These are phyloP conservation scores for Pilasporangium apinafurcum DNA, from an alignment of 352 stramenopile species.

Conservation along the genomic window DNA sequence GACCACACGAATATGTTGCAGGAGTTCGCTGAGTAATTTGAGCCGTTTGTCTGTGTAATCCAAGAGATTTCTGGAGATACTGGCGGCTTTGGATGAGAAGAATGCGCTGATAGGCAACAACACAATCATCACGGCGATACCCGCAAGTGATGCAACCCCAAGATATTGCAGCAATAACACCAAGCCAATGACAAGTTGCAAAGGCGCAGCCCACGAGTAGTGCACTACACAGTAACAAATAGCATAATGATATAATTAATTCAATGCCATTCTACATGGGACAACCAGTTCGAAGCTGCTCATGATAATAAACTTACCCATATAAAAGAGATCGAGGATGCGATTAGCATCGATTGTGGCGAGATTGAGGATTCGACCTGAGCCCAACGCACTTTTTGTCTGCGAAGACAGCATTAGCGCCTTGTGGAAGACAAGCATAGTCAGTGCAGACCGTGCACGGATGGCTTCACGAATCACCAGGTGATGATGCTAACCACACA, in stretches of 20 bases:
- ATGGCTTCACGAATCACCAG: slow-evolving; percentile 60
- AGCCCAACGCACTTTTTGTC: slow-evolving; percentile 41
- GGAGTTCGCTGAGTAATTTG: slow-evolving; percentile 52
- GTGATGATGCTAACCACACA: slow-evolving; percentile 30
- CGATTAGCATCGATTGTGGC: slow-evolving; percentile 90
- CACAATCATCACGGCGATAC: slow-evolving; percentile 50
- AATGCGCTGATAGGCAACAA: slow-evolving; percentile 31
- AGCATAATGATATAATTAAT: background rate
- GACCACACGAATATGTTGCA: slow-evolving; percentile 59
- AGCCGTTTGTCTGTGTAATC: slow-evolving; percentile 43
- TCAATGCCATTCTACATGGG: background rate
- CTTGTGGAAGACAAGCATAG: slow-evolving; percentile 63
- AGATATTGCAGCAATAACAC: slow-evolving; percentile 47
- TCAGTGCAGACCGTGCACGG: slow-evolving; percentile 52
- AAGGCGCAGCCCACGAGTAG: slow-evolving; percentile 50
- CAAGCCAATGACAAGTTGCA: slow-evolving; percentile 52
- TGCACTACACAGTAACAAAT: slow-evolving; percentile 25
- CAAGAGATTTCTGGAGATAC: slow-evolving; percentile 31
- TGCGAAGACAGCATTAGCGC: slow-evolving; percentile 47
- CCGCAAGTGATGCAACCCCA: slow-evolving; percentile 39
- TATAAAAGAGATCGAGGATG: slow-evolving; percentile 83
- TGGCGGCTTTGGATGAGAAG: slow-evolving; percentile 29
- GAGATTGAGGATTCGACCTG: slow-evolving; percentile 91
- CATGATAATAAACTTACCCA: slow-evolving; percentile 10
- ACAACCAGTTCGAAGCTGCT: slow-evolving; percentile 2